A percentile compares a stretch with the other conserved stretches of the same genome.
Conservation (phyloP, 371 early-diverging fungal species). For the Blakeslea trispora region DNA sequence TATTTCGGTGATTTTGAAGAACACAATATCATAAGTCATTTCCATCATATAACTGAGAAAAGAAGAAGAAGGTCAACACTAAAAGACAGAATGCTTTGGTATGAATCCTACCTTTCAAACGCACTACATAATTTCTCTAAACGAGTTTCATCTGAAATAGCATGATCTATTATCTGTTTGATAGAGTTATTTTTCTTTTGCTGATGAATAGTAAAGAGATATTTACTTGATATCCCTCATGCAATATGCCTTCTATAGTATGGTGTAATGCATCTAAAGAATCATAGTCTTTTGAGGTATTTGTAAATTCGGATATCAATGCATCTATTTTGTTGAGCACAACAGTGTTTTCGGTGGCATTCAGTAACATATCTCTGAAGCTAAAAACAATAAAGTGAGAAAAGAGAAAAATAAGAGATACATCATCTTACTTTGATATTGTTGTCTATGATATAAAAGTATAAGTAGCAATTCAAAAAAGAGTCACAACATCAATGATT, state of each 20-base stretch:
- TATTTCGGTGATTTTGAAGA: conserved; percentile 54
- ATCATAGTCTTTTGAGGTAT: conserved; percentile 17
- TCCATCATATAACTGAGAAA: conserved; percentile 52
- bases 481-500: neutral
- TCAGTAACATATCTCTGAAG: conserved; percentile 15
- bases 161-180: conserved; percentile 1
- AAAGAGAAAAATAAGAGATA: conserved; percentile 2
- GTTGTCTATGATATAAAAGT: neutral
- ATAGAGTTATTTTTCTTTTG: neutral
- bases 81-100: neutral
- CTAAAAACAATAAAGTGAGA: conserved; percentile 3
- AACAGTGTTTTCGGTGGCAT: neutral
- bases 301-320: conserved; percentile 21
- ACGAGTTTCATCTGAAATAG: conserved; percentile 14
- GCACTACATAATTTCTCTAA: conserved; percentile 33
- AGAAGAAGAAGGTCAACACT: too few relatives aligned
- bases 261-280: conserved; percentile 13
- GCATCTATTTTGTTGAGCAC: conserved; percentile 11
- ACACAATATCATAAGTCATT: conserved; percentile 58
- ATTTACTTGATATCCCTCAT: conserved; percentile 20
- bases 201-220: neutral
- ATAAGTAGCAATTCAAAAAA: neutral
- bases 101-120: conserved; percentile 38
- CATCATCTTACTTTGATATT: conserved; percentile 2
- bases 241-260: conserved; percentile 16